A percentile compares a stretch with the other conserved stretches of the same genome.
Conservation (phyloP, 148 eudicot genomes). For the Rhododendron henanense region DNA sequence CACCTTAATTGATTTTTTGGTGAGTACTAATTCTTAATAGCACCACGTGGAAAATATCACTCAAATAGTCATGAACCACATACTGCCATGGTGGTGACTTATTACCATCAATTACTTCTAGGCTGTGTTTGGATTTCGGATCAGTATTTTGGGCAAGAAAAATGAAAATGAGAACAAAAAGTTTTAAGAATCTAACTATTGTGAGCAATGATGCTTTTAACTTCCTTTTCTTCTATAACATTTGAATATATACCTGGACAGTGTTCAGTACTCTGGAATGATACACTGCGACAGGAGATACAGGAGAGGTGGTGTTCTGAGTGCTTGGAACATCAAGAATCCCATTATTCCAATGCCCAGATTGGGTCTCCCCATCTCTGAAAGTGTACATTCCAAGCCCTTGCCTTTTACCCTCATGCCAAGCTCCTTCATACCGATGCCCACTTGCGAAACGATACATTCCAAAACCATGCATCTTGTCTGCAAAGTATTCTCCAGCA, state of each 20-base stretch:
- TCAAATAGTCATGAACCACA: background rate
- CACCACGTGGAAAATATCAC: background rate
- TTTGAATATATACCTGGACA: slow-evolving; percentile 56
- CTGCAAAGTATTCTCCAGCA: slow-evolving; percentile 95
- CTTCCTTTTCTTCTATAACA: background rate
- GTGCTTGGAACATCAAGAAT: slow-evolving; percentile 86
- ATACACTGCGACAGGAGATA: slow-evolving; percentile 84
- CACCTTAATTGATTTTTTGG: background rate
- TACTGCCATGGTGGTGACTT: background rate
- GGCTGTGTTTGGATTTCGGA: background rate
- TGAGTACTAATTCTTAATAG: background rate
- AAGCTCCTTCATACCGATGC: slow-evolving; percentile 89
- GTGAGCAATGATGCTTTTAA: background rate
- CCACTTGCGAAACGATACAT: slow-evolving; percentile 78
- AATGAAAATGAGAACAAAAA: background rate
- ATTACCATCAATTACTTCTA: background rate
- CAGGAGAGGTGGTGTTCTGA: slow-evolving; percentile 53
- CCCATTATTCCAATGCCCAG: slow-evolving; percentile 95
- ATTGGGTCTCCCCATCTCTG: slow-evolving; percentile 84
- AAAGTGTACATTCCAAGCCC: slow-evolving; percentile 95
- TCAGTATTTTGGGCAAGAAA: background rate
- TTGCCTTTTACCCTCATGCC: slow-evolving; percentile 98
- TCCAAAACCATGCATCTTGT: slow-evolving; percentile 97
- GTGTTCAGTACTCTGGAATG: slow-evolving; percentile 88
- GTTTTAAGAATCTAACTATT: background rate